A percentile compares a stretch with the other conserved stretches of the same genome.
Conservation (phyloP, 2,329 filamentous ascomycete genomes). For the Botrytis porri region DNA sequence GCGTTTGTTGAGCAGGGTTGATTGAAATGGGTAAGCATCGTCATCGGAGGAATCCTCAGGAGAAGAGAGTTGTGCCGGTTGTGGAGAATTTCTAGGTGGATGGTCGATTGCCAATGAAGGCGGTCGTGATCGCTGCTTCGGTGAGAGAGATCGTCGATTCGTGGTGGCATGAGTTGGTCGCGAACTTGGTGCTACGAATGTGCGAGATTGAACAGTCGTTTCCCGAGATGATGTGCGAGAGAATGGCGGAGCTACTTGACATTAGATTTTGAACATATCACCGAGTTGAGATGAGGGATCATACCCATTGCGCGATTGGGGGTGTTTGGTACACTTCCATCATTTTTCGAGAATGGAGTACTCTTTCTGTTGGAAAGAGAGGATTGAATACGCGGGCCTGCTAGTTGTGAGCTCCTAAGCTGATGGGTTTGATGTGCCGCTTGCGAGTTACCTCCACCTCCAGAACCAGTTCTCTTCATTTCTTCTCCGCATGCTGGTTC, state of each 20-base stretch:
- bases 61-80: conserved; percentile 22
- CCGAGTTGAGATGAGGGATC: not conserved
- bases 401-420: not conserved
- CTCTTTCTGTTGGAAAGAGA: conserved; percentile 35
- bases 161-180: conserved; percentile 31
- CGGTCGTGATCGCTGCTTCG: conserved; percentile 29
- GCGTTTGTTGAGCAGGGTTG: conserved; percentile 35
- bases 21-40: conserved; percentile 31
- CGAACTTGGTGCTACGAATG: conserved; percentile 31
- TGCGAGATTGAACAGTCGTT: conserved; percentile 34
- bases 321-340: conserved; percentile 28
- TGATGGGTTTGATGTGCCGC: conserved; percentile 22
- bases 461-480: conserved; percentile 52
- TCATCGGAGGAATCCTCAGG: conserved; percentile 32
- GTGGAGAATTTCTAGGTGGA: conserved; percentile 23
- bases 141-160: conserved; percentile 32
- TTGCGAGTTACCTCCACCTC: conserved; percentile 37
- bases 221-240: conserved; percentile 37
- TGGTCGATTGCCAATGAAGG: conserved; percentile 16
- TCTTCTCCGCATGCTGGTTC: conserved; percentile 42
- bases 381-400: conserved; percentile 35
- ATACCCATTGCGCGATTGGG: conserved; percentile 30
- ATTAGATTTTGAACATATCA: conserved; percentile 21
- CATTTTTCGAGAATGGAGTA: conserved; percentile 30
- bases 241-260: conserved; percentile 33